Evolutionary conservation across 805 yeast genomes (phyloP), one percentile per base, ranked within the genome.

Genomic region (Jamesozyma piceae): DNA sequence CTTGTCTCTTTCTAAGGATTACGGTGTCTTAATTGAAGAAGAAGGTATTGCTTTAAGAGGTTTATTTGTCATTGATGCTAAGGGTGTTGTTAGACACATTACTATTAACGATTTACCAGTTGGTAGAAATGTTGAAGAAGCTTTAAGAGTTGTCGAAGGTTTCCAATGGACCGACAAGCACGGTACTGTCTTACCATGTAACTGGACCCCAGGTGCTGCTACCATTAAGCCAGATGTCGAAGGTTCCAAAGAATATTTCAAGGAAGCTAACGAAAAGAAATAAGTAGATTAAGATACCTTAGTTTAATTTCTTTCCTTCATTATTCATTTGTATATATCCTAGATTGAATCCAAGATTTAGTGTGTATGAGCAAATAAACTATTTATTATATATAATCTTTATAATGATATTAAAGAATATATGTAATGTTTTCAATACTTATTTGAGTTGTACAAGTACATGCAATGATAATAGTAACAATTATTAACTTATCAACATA

Each of bases 161-260:
- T 92, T 92, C 95, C 95, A 90, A 76, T 92, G 95, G 89, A 85
- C 95, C 61, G 97, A 89, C 71, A 84, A 86, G 76, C 75, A 92
- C 80, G 98, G 98, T 74, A 96, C 94, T 75, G 98, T 90, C 55
- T 89, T 97, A 75, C 98, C 98, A 62, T 97, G 97, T 67, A 92
- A 90, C 94, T 90, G 98, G 98, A 78, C 81, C 45, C 82, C 85
- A 68, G 98, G 98, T 73, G 67, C 85, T 49, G 95, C 85, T 65
- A 84, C 95, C 69, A 87, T 88, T 73, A 82, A 81, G 68, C 87
- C 89, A 64, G 82, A 76, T 57, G 86, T 84, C 55, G 75, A 68
- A 39, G 80, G 74, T 57, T 81, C 92, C 61, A 81, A 81, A 77
- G 81, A 77, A 64, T 86, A 82, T 80, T 85, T 86, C 69, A 64